A percentile compares a stretch with the other conserved stretches of the same genome.
phyloP scores from a whole-genome alignment of 2,329 filamentous ascomycete species.

The Colletotrichum abscissum region DNA sequence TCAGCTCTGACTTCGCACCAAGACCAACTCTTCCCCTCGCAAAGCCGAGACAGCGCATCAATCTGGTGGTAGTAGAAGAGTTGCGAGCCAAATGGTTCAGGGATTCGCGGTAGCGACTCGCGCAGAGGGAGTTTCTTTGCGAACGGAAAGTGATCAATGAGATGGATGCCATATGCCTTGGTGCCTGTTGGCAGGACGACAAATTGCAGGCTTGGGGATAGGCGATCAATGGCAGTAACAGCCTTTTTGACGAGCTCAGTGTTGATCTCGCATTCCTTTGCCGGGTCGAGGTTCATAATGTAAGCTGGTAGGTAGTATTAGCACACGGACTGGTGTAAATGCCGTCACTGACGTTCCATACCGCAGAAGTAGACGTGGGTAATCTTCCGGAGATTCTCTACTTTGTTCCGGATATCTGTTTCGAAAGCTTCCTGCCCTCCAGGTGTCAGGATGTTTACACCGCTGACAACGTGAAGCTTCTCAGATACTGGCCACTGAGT shows the following conservation, averaged over 20 bases:
- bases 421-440: not conserved
- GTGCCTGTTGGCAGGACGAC: not conserved
- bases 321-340: not conserved
- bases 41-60: not conserved
- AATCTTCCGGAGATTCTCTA: not conserved
- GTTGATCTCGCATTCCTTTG: not conserved
- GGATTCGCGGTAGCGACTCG: not conserved
- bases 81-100: not conserved
- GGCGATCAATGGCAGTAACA: not conserved
- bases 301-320: not conserved
- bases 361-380: not conserved
- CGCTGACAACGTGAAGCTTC: not conserved
- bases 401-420: not conserved
- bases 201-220: not conserved
- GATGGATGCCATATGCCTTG: not conserved
- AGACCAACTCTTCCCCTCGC: not conserved
- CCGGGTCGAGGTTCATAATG: not conserved
- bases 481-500: not conserved
- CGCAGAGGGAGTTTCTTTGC: not conserved
- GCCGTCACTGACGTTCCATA: not conserved
- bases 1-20: not conserved
- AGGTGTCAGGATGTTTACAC: not conserved
- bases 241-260: not conserved
- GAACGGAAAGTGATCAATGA: not conserved
- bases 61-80: not conserved